Evolutionary conservation across 2,329 filamentous ascomycete genomes (phyloP).

Genomic region (Lecanicillium sp.): DNA sequence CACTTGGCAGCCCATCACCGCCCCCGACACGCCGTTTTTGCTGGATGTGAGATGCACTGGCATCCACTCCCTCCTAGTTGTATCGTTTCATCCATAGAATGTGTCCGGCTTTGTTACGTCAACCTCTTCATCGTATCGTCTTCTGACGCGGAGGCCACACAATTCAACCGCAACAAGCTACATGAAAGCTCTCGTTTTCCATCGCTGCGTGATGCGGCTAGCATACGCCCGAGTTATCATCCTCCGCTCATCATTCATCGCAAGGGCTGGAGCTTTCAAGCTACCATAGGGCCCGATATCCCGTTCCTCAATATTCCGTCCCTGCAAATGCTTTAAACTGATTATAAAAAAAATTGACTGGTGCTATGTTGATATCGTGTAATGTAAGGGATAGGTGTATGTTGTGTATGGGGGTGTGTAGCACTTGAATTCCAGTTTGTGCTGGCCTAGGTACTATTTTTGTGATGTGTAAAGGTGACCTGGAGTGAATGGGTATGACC

Average conservation of each 20-base stretch:
- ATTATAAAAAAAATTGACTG: conserved; percentile 27
- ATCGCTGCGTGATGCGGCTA: neutral
- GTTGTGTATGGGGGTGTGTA: conserved; percentile 2
- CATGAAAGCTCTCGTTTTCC: conserved; percentile 7
- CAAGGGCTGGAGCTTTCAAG: conserved; percentile 57
- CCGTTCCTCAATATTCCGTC: conserved; percentile 4
- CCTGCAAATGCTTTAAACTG: conserved; percentile 26
- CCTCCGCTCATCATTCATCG: conserved; percentile 12
- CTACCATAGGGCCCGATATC: conserved; percentile 45
- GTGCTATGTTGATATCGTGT: conserved; percentile 22
- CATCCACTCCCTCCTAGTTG: conserved; percentile 8
- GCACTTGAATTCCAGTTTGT: neutral
- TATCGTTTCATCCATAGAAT: conserved; percentile 5
- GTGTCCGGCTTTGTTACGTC: neutral
- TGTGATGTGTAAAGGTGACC: neutral
- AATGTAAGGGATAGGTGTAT: conserved; percentile 13
- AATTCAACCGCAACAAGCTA: neutral
- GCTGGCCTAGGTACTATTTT: too few relatives aligned
- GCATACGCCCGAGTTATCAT: neutral
- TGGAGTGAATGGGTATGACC: too few relatives aligned
- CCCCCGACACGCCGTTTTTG: neutral
- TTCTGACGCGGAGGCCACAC: neutral
- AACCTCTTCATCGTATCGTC: neutral
- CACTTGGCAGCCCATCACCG: conserved; percentile 6
- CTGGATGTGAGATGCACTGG: conserved; percentile 7